Percentiles rank a stretch among this genome's conserved stretches.
Evolutionary conservation across 306 rosid genomes (phyloP).

Genomic region (Quercus engelmannii): DNA sequence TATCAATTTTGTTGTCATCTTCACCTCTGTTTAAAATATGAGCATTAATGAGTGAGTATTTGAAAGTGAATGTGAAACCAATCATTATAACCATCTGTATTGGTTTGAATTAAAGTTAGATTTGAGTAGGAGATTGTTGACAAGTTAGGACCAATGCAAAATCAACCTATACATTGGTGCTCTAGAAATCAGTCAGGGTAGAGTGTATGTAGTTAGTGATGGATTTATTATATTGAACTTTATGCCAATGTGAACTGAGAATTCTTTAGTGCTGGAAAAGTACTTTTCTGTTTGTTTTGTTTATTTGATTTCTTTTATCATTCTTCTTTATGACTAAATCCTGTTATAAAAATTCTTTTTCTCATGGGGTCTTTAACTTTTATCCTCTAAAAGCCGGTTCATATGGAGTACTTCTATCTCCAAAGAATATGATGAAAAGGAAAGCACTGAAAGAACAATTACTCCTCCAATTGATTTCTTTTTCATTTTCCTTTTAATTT

Average conservation of each 20-base stretch:
- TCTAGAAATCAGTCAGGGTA: background rate
- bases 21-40: background rate
- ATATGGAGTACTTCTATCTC: conserved; percentile 16
- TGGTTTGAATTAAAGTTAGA: background rate
- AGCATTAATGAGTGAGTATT: background rate
- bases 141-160: background rate
- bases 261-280: conserved; percentile 4
- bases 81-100: background rate
- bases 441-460: conserved; percentile 1
- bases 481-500: background rate
- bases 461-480: background rate
- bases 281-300: conserved; percentile 3
- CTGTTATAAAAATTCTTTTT: conserved; percentile 4
- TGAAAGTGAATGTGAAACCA: background rate
- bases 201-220: background rate
- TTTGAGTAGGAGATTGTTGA: background rate
- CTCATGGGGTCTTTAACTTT: conserved; percentile 18
- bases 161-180: background rate
- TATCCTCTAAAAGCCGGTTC: conserved; percentile 28
- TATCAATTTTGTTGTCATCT: background rate
- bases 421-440: conserved; percentile 5
- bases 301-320: background rate
- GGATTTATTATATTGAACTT: background rate
- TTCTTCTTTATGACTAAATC: conserved; percentile 15
- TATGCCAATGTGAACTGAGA: conserved; percentile 4